Conservation (phyloP, 2,329 filamentous ascomycete species). For the Clarireedia homoeocarpa region DNA sequence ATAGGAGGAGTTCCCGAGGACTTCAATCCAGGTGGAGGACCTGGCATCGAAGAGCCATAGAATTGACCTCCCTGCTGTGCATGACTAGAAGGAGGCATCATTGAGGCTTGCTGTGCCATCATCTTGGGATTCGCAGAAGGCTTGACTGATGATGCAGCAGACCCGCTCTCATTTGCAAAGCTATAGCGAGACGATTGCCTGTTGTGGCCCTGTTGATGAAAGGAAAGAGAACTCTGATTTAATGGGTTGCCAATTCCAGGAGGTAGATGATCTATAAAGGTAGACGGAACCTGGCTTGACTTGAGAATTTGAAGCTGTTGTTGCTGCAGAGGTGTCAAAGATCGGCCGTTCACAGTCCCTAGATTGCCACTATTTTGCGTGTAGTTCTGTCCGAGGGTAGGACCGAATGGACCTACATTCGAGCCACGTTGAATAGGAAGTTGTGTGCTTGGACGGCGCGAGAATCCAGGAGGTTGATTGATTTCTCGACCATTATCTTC, state of each 20-base stretch:
- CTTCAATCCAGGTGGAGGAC: constrained; percentile 90
- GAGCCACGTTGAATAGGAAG: constrained; percentile 65
- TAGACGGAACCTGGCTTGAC: constrained; percentile 28
- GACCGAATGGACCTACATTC: constrained; percentile 45
- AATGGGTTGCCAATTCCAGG: constrained; percentile 42
- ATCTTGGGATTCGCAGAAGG: constrained; percentile 70
- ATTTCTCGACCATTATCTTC: constrained; percentile 54
- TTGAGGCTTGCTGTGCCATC: constrained; percentile 81
- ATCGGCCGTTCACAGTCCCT: constrained; percentile 56
- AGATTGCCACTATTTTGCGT: constrained; percentile 43
- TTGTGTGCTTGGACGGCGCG: constrained; percentile 60
- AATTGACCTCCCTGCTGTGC: constrained; percentile 59
- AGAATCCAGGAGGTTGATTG: constrained; percentile 36
- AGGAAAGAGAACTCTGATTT: constrained; percentile 40
- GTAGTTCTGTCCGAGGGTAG: constrained; percentile 41
- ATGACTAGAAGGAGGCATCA: constrained; percentile 58
- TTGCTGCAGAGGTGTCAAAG: constrained; percentile 75
- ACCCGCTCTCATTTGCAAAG: constrained; percentile 70
- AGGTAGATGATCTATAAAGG: constrained; percentile 54
- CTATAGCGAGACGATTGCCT: constrained; percentile 82
- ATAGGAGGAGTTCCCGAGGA: constrained; percentile 89
- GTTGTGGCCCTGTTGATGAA: constrained; percentile 60
- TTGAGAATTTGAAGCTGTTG: constrained; percentile 55
- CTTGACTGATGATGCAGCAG: constrained; percentile 57
- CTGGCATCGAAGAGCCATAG: constrained; percentile 79